Evolutionary conservation across 73 alveolate genomes (phyloP).

Genomic region (Stentor roeselii): DNA sequence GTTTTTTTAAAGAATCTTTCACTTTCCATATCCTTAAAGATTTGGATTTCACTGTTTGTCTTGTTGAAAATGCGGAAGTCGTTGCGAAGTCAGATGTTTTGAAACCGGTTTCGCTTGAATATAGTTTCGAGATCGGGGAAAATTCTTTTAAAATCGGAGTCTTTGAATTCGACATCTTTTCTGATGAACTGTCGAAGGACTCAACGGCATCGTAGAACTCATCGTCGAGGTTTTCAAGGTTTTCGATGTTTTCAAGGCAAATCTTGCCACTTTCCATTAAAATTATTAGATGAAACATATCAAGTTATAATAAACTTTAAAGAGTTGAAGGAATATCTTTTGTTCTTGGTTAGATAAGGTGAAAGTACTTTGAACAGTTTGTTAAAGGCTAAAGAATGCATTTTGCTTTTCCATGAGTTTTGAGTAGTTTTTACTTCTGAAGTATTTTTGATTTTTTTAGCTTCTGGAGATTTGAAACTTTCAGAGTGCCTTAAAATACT

Average conservation of each 20-base stretch:
- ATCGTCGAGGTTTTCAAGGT: not conserved
- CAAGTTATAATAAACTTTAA: no score
- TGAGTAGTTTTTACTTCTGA: no score
- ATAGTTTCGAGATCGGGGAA: not conserved
- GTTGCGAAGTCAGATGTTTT: not conserved
- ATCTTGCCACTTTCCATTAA: not conserved
- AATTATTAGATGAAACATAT: no score
- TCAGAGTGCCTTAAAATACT: no score
- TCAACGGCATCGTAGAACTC: slow-evolving; percentile 23
- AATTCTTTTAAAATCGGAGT: not conserved
- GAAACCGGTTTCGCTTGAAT: not conserved
- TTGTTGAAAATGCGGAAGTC: not conserved
- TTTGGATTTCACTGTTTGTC: not conserved
- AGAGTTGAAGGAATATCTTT: no score
- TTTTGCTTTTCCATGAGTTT: no score
- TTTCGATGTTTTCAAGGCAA: not conserved
- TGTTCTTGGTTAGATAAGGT: no score
- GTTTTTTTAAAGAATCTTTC: not conserved
- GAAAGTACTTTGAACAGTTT: no score
- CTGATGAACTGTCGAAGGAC: not conserved
- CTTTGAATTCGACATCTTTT: not conserved
- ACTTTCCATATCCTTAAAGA: not conserved
- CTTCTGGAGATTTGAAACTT: no score
- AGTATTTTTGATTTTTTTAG: no score
- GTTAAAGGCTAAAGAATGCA: no score